A percentile compares a stretch with the other conserved stretches of the same genome.
Conservation (phyloP, 1,284 basidiomycete species). For the Coniferiporia weirii region DNA sequence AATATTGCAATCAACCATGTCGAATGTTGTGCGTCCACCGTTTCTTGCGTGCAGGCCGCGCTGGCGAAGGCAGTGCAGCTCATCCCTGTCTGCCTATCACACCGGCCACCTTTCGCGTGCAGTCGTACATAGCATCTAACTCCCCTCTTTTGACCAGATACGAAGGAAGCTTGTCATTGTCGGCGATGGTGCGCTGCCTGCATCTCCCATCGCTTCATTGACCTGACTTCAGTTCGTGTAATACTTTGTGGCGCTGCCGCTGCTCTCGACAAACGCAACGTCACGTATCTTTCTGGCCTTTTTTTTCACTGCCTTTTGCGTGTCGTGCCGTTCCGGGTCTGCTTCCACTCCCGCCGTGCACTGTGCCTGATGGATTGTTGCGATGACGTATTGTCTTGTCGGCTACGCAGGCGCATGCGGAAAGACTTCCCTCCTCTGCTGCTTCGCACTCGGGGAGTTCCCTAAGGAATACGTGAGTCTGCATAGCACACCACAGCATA, state of each 20-base stretch:
- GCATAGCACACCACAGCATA: slow-evolving; percentile 2
- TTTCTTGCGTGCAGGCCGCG: neutral
- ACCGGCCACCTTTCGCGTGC: neutral
- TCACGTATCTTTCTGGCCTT: neutral
- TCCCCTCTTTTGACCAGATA: slow-evolving; percentile 36
- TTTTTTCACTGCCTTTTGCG: neutral
- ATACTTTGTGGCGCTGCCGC: slow-evolving; percentile 6
- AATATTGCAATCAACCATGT: slow-evolving; percentile 29
- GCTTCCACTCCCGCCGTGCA: neutral
- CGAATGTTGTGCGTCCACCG: slow-evolving; percentile 39
- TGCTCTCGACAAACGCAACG: neutral
- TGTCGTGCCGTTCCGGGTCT: neutral
- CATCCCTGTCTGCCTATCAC: neutral
- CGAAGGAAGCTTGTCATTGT: slow-evolving; percentile 78
- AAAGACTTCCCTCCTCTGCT: slow-evolving; percentile 80
- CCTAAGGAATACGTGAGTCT: slow-evolving; percentile 89
- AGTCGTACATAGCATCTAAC: neutral
- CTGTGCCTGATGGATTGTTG: slow-evolving; percentile 7
- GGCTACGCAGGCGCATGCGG: slow-evolving; percentile 66
- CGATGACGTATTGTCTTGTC: slow-evolving; percentile 7
- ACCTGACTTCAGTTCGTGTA: slow-evolving; percentile 5
- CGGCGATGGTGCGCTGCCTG: slow-evolving; percentile 68
- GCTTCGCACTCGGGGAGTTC: slow-evolving; percentile 95
- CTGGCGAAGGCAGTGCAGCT: neutral
- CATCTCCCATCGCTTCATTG: neutral